Conservation (phyloP, 768 basidiomycete genomes). For the Chalciporus piperatus region DNA sequence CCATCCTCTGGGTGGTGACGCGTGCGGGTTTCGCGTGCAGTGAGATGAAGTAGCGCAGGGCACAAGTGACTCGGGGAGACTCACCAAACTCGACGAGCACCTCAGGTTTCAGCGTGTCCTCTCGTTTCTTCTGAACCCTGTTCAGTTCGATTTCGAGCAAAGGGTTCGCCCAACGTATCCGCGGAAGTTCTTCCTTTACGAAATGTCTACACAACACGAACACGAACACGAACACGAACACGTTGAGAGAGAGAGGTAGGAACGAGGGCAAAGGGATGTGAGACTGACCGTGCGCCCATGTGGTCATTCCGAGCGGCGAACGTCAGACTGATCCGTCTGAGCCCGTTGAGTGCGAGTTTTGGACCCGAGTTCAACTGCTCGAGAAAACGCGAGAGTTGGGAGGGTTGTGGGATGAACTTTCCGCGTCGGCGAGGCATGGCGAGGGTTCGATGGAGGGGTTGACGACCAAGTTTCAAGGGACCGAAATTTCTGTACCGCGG, state of each 20-base stretch:
- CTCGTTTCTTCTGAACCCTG: conserved; percentile 48
- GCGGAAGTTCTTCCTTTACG: conserved; percentile 72
- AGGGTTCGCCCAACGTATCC: conserved; percentile 78
- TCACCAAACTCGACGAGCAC: conserved; percentile 63
- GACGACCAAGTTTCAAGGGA: background rate
- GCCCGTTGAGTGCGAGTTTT: conserved; percentile 43
- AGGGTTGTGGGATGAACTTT: conserved; percentile 43
- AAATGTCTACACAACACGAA: conserved; percentile 73
- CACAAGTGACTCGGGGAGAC: conserved; percentile 27
- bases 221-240: background rate
- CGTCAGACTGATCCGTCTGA: conserved; percentile 54
- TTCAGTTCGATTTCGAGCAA: conserved; percentile 57
- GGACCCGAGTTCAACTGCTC: conserved; percentile 50
- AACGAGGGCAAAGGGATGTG: background rate
- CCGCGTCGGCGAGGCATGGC: conserved; percentile 26
- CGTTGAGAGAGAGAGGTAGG: too few species aligned
- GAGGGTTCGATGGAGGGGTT: background rate
- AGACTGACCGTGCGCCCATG: conserved; percentile 66
- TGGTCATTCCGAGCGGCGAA: conserved; percentile 65
- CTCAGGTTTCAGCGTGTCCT: conserved; percentile 59
- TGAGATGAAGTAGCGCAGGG: background rate
- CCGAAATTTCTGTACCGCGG: background rate
- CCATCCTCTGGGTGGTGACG: conserved; percentile 45
- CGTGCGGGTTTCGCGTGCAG: background rate
- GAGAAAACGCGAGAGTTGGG: conserved; percentile 54